phyloP scores from a whole-genome alignment of 2,329 filamentous ascomycete genomes.

The Akanthomyces muscarius region DNA sequence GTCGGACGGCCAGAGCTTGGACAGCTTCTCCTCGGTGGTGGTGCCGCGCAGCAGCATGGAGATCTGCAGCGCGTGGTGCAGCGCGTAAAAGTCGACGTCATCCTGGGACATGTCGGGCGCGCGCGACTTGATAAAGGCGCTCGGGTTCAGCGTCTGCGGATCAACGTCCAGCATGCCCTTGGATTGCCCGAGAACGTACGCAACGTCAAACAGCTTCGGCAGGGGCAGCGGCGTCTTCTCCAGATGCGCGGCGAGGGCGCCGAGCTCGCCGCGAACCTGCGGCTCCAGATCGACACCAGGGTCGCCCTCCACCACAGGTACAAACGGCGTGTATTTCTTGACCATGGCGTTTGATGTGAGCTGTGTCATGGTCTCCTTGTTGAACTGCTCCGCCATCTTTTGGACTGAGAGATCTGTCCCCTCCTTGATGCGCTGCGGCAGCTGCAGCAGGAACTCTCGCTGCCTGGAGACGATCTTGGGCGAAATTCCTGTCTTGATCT shows the following conservation, averaged over 20 bases:
- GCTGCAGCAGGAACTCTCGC: constrained; percentile 1
- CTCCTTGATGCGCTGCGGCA: not conserved
- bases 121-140: not conserved
- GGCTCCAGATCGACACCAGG: not conserved
- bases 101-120: not conserved
- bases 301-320: not conserved
- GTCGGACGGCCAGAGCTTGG: not conserved
- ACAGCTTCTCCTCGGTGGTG: not conserved
- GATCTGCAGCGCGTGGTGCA: constrained; percentile 2
- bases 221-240: not conserved
- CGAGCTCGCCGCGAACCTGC: not conserved
- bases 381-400: constrained; percentile 2
- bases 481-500: not conserved
- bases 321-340: not conserved
- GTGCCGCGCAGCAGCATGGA: not conserved
- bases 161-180: constrained; percentile 2
- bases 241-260: not conserved
- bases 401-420: not conserved
- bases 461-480: not conserved
- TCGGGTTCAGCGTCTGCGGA: not conserved
- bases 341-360: not conserved
- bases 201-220: not conserved
- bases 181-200: constrained; percentile 1
- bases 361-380: not conserved
- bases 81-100: constrained; percentile 3